A percentile compares a stretch with the other conserved stretches of the same genome.
Evolutionary conservation across 495 filamentous ascomycete species (phyloP).

Genomic region (Neurospora intermedia): DNA sequence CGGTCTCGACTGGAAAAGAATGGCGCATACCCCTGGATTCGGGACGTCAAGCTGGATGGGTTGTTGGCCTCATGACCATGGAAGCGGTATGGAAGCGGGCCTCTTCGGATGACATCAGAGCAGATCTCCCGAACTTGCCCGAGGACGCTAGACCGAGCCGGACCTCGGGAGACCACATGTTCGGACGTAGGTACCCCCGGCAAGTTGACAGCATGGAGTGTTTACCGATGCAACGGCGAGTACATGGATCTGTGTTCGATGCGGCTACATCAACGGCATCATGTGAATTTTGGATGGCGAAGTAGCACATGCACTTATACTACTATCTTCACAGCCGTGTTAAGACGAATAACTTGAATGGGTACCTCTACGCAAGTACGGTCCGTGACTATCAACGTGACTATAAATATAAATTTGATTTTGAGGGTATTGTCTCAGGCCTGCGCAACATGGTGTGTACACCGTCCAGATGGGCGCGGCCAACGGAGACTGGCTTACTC

Average conservation of each 20-base stretch:
- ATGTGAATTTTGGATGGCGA: background rate
- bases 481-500: background rate
- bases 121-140: conserved; percentile 14
- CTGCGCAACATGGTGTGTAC: background rate
- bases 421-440: background rate
- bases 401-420: background rate
- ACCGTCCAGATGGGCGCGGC: background rate
- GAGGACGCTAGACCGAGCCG: conserved; percentile 12
- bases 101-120: conserved; percentile 4
- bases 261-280: background rate
- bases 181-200: conserved; percentile 1
- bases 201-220: background rate
- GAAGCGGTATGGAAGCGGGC: conserved; percentile 1
- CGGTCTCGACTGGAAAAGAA: background rate
- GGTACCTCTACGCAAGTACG: no score
- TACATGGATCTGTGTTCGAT: background rate
- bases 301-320: background rate
- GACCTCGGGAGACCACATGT: conserved; percentile 18
- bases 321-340: no score
- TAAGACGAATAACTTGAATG: no score
- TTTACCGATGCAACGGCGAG: background rate
- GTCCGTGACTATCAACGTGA: no score
- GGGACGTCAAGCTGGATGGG: background rate
- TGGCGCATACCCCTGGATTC: background rate
- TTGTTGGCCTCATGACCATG: background rate